Evolutionary conservation across 2,329 filamentous ascomycete genomes (phyloP).

Genomic region (Pyricularia sp.): DNA sequence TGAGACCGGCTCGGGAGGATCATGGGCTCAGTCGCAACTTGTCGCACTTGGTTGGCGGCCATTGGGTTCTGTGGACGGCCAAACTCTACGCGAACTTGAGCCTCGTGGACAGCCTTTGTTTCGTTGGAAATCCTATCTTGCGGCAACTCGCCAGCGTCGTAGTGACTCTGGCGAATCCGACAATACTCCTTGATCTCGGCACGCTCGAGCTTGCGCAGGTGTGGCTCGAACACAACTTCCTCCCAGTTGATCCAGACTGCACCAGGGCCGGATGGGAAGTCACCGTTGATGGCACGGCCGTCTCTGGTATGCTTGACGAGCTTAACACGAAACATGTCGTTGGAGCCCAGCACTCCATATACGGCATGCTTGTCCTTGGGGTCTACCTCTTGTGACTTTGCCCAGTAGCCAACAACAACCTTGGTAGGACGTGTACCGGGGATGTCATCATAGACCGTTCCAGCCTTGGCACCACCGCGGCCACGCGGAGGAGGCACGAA

Average conservation of each 20-base stretch:
- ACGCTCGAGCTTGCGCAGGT: constrained; percentile 39
- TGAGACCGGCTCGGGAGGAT: not conserved
- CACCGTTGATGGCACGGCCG: constrained; percentile 46
- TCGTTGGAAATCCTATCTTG: constrained; percentile 42
- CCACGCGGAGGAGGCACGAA: constrained; percentile 2
- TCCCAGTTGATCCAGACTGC: constrained; percentile 55
- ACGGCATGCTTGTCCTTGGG: constrained; percentile 49
- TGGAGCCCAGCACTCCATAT: constrained; percentile 51
- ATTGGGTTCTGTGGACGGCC: constrained; percentile 6
- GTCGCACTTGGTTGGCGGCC: not conserved
- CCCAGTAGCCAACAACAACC: constrained; percentile 52
- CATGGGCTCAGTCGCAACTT: not conserved
- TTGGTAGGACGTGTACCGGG: constrained; percentile 45
- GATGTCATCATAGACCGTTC: constrained; percentile 28
- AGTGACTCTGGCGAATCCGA: constrained; percentile 48
- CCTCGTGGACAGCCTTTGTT: constrained; percentile 39
- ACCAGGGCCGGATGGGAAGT: constrained; percentile 51
- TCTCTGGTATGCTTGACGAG: constrained; percentile 51
- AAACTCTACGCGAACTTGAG: constrained; percentile 22
- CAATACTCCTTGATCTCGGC: constrained; percentile 56
- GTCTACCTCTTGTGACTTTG: constrained; percentile 37
- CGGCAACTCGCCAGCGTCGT: constrained; percentile 41
- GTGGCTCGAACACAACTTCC: constrained; percentile 48
- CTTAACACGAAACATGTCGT: constrained; percentile 58
- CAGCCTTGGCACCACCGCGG: not conserved